Conservation (phyloP, 2,329 filamentous ascomycete genomes). For the Beauveria caledonica region DNA sequence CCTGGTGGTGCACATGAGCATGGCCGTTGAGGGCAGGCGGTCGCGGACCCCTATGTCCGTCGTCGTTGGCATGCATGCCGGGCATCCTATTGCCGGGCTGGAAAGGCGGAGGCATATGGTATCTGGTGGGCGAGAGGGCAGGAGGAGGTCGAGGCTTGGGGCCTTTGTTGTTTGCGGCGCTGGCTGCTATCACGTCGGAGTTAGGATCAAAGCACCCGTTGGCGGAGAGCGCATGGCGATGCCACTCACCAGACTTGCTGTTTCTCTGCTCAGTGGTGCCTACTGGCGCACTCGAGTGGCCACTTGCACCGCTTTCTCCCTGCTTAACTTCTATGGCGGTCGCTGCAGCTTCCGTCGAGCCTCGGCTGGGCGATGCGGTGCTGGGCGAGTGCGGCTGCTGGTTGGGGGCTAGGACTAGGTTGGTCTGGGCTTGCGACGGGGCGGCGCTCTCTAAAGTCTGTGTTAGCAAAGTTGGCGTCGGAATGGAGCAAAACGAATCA, state of each 20-base stretch:
- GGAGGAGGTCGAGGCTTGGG: conserved; percentile 22
- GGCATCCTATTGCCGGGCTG: conserved; percentile 27
- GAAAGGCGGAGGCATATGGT: conserved; percentile 37
- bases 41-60: conserved; percentile 24
- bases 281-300: not conserved
- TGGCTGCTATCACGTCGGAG: conserved; percentile 11
- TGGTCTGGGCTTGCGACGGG: not conserved
- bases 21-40: conserved; percentile 26
- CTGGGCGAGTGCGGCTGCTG: conserved; percentile 1
- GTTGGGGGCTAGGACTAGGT: not conserved
- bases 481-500: not conserved
- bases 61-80: conserved; percentile 25
- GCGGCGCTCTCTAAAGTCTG: not conserved
- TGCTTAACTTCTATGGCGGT: not conserved
- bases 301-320: not conserved
- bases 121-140: conserved; percentile 26
- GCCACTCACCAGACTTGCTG: conserved; percentile 14
- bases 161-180: conserved; percentile 13
- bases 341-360: not conserved
- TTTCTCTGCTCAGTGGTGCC: conserved; percentile 3
- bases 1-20: conserved; percentile 35
- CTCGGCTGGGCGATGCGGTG: not conserved
- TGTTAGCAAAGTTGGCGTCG: not conserved
- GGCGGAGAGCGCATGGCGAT: not conserved
- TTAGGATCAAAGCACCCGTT: conserved; percentile 1